Evolutionary conservation across 2,329 filamentous ascomycete genomes (phyloP).

Genomic region (Talaromyces pinophilus): DNA sequence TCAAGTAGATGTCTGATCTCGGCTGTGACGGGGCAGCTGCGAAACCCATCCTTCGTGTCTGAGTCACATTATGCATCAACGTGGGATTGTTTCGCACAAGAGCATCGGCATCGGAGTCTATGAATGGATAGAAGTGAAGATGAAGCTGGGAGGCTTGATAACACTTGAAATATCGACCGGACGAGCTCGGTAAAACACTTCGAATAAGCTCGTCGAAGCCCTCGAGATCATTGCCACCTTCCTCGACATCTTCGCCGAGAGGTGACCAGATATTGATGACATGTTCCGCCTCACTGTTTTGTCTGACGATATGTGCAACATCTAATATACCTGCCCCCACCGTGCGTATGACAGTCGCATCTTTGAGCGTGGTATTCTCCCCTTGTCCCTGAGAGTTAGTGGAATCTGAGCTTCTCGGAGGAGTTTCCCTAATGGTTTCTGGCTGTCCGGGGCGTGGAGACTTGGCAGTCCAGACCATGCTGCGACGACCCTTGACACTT

Average conservation of each 20-base stretch:
- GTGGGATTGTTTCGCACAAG: conserved; percentile 88
- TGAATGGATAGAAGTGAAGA: conserved; percentile 76
- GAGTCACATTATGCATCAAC: conserved; percentile 74
- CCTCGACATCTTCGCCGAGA: conserved; percentile 57
- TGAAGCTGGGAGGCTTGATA: conserved; percentile 73
- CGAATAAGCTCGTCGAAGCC: conserved; percentile 74
- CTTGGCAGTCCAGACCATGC: conserved; percentile 46
- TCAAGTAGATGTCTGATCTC: conserved; percentile 93
- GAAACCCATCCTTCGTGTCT: conserved; percentile 89
- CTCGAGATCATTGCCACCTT: conserved; percentile 60
- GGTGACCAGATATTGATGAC: conserved; percentile 77
- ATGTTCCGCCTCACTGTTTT: conserved; percentile 71
- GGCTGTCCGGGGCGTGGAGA: conserved; percentile 33
- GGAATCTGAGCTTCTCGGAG: conserved; percentile 33
- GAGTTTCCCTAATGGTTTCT: conserved; percentile 36
- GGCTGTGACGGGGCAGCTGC: conserved; percentile 85
- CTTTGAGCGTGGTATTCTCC: conserved; percentile 35
- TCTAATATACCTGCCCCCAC: conserved; percentile 77
- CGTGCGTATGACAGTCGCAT: conserved; percentile 59
- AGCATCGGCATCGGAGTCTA: conserved; percentile 71
- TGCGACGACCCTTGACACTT: conserved; percentile 44
- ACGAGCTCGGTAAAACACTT: conserved; percentile 71
- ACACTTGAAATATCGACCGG: conserved; percentile 73
- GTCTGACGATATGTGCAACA: conserved; percentile 72
- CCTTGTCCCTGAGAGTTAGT: conserved; percentile 28